These are phyloP conservation scores for Trichoderma koningiopsis DNA, from an alignment of 2,329 filamentous ascomycete species.

Conservation along the genomic window DNA sequence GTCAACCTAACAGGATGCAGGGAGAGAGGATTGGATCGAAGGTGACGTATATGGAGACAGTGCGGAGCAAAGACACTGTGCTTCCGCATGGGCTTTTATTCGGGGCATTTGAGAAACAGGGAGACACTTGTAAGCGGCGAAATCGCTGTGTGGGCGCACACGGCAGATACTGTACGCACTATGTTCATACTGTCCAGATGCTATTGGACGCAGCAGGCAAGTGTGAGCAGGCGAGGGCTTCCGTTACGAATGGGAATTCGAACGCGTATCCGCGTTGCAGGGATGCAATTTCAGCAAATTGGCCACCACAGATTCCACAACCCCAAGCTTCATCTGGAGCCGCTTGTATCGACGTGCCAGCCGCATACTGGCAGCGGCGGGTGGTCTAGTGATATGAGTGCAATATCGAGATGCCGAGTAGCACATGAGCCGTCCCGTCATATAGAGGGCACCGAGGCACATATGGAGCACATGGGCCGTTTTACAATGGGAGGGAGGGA, in stretches of 20 bases:
- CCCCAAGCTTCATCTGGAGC: not conserved
- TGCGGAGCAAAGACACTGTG: not conserved
- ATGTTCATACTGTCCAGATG: not conserved
- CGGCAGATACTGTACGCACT: not conserved
- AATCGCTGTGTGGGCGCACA: not conserved
- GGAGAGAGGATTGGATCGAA: not conserved
- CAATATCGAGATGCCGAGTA: not conserved
- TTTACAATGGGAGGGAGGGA: not conserved
- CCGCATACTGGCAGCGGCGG: not conserved
- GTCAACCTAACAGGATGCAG: constrained; percentile 13
- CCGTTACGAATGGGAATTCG: constrained; percentile 13
- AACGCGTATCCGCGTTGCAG: not conserved
- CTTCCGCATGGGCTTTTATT: not conserved
- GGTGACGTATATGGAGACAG: constrained; percentile 8
- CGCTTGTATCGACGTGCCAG: not conserved
- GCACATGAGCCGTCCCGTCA: not conserved
- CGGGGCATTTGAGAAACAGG: not conserved
- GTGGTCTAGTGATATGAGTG: not conserved
- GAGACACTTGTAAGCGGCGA: not conserved
- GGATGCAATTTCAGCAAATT: constrained; percentile 1
- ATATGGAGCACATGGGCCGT: not conserved
- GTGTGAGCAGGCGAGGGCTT: not conserved
- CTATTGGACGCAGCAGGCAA: not conserved
- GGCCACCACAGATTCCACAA: not conserved
- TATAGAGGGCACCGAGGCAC: not conserved